Evolutionary conservation across 306 rosid species (phyloP).

Genomic region (Sechiopsis laciniata): DNA sequence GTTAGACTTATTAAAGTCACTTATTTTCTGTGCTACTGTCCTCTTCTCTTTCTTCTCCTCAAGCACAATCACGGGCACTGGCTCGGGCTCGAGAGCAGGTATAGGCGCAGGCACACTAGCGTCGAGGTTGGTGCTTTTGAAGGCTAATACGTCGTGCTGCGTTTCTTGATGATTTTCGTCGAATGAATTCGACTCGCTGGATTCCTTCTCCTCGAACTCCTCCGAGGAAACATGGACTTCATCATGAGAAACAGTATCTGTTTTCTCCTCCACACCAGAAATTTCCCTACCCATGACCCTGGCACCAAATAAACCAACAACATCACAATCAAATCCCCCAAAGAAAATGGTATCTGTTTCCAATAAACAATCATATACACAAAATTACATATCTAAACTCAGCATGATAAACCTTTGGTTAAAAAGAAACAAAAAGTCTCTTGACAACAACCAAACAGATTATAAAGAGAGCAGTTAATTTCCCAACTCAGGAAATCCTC

Average conservation of each 20-base stretch:
- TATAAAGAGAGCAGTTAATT: too few relatives aligned
- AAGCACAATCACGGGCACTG: neutral
- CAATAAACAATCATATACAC: neutral
- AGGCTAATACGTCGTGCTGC: slow-evolving; percentile 23
- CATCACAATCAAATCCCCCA: neutral
- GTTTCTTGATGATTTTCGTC: slow-evolving; percentile 34
- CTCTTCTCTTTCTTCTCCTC: slow-evolving; percentile 38
- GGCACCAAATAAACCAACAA: slow-evolving; percentile 35
- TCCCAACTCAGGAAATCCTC: neutral
- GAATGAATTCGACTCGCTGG: slow-evolving; percentile 35
- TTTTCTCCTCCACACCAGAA: slow-evolving; percentile 46
- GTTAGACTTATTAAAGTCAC: slow-evolving; percentile 35
- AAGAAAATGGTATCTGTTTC: neutral
- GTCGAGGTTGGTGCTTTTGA: slow-evolving; percentile 40
- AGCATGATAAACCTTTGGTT: neutral
- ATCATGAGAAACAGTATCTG: slow-evolving; percentile 41
- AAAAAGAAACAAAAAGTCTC: neutral
- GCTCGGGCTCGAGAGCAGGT: neutral
- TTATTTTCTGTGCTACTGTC: slow-evolving; percentile 34
- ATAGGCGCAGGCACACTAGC: slow-evolving; percentile 25
- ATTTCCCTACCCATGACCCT: slow-evolving; percentile 87
- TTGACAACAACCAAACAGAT: neutral
- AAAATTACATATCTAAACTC: neutral
- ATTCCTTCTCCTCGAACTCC: slow-evolving; percentile 47
- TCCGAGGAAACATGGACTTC: slow-evolving; percentile 55